phyloP scores from a whole-genome alignment of 2,329 filamentous ascomycete species.

The Colletotrichum sidae region DNA sequence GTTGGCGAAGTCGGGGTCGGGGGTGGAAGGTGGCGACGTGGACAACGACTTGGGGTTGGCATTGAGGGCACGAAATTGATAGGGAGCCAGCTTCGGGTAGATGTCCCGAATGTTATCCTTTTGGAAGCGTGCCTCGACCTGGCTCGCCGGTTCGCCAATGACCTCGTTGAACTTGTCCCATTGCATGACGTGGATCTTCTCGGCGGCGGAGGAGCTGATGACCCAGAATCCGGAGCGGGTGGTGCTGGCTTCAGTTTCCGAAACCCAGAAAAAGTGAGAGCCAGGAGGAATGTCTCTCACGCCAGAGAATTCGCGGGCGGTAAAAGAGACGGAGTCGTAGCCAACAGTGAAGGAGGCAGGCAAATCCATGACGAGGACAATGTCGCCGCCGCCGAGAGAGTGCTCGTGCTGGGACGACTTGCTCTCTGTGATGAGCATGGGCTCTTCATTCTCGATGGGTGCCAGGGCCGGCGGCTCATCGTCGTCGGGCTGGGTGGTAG shows the following conservation, averaged over 20 bases:
- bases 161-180: conserved; percentile 69
- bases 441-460: conserved; percentile 22
- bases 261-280: conserved; percentile 70
- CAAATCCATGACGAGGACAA: conserved; percentile 64
- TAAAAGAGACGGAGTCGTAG: conserved; percentile 63
- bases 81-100: conserved; percentile 57
- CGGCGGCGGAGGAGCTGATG: conserved; percentile 46
- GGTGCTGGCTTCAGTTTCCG: conserved; percentile 59
- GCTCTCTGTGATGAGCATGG: conserved; percentile 35
- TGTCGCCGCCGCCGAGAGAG: conserved; percentile 56
- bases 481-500: conserved; percentile 37
- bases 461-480: conserved; percentile 48
- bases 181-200: conserved; percentile 58
- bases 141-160: conserved; percentile 58
- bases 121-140: conserved; percentile 59
- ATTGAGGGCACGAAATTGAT: conserved; percentile 50
- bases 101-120: conserved; percentile 53
- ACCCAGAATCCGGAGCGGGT: conserved; percentile 70
- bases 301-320: conserved; percentile 61
- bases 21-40: conserved; percentile 32
- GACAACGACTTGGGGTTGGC: conserved; percentile 20
- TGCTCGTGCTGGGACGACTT: conserved; percentile 38
- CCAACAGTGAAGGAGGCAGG: conserved; percentile 64
- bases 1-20: conserved; percentile 41
- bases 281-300: conserved; percentile 67